Conservation (phyloP, 2,329 filamentous ascomycete species). For the Aspergillus neotritici region DNA sequence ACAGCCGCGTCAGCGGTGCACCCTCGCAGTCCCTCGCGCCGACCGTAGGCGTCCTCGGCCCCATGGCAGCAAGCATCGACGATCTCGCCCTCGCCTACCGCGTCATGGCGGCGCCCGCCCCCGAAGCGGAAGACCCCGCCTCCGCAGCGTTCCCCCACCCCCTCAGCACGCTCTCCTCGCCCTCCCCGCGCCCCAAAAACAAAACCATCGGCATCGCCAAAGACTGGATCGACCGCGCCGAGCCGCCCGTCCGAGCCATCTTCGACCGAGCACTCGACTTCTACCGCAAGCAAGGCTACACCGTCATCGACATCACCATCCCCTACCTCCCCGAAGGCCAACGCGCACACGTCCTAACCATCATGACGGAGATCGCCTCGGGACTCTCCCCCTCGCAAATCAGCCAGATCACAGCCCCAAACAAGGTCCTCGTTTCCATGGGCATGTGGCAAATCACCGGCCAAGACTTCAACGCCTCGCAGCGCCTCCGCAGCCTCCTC, state of each 20-base stretch:
- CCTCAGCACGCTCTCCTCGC: conserved; percentile 42
- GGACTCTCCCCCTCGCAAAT: conserved; percentile 48
- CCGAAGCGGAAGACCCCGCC: conserved; percentile 46
- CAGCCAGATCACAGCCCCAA: conserved; percentile 57
- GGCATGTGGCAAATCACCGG: conserved; percentile 57
- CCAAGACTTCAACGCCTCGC: conserved; percentile 65
- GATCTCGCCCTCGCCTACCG: conserved; percentile 81
- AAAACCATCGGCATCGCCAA: conserved; percentile 66
- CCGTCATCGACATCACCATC: conserved; percentile 46
- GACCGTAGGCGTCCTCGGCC: conserved; percentile 64
- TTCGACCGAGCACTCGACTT: conserved; percentile 60
- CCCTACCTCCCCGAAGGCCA: conserved; percentile 63
- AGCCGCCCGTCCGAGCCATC: conserved; percentile 55
- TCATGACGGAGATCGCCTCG: conserved; percentile 64
- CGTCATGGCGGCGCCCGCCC: conserved; percentile 68
- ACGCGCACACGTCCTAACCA: conserved; percentile 69
- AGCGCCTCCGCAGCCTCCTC: conserved; percentile 66
- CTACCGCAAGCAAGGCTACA: conserved; percentile 39
- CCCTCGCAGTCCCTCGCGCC: conserved; percentile 56
- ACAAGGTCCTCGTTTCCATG: conserved; percentile 63
- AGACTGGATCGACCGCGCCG: conserved; percentile 64
- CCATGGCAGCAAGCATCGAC: conserved; percentile 67
- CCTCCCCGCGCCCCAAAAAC: conserved; percentile 29
- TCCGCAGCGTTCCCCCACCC: conserved; percentile 58
- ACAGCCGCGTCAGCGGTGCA: conserved; percentile 59